Percentiles rank a stretch among this genome's conserved stretches.
Conservation (phyloP, 2,329 filamentous ascomycete species). For the Alternaria postmessia region DNA sequence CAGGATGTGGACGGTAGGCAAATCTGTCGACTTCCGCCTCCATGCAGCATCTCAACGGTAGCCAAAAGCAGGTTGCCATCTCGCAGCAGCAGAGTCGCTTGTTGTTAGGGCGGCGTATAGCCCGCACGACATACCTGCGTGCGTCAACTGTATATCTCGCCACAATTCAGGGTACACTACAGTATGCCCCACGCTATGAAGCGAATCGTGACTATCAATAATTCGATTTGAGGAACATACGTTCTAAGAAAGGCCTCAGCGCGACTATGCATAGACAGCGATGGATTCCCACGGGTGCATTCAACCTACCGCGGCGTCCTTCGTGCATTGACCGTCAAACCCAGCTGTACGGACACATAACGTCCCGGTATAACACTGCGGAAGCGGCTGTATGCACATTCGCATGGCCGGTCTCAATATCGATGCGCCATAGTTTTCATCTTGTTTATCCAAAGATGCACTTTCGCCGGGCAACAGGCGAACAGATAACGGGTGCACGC, state of each 20-base stretch:
- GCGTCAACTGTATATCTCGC: constrained; percentile 39
- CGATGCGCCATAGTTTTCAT: neutral
- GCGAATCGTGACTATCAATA: constrained; percentile 18
- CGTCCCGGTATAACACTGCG: constrained; percentile 35
- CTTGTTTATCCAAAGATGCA: constrained; percentile 15
- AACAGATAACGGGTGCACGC: constrained; percentile 6
- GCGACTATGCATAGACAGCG: constrained; percentile 32
- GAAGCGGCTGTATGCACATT: constrained; percentile 22
- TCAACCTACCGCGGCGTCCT: constrained; percentile 35
- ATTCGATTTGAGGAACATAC: constrained; percentile 31
- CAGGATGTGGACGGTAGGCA: constrained; percentile 5
- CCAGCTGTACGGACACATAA: constrained; percentile 32
- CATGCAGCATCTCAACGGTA: constrained; percentile 38
- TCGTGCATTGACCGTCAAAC: constrained; percentile 24
- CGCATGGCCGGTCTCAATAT: constrained; percentile 3
- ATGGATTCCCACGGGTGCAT: constrained; percentile 35
- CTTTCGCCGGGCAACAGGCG: constrained; percentile 12
- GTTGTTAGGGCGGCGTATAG: constrained; percentile 33
- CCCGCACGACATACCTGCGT: constrained; percentile 47
- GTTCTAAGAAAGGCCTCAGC: constrained; percentile 39
- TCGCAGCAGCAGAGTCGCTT: constrained; percentile 41
- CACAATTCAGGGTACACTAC: constrained; percentile 39
- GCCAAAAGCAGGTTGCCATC: constrained; percentile 33
- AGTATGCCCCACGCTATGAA: constrained; percentile 37
- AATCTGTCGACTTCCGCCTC: constrained; percentile 30